phyloP scores from a whole-genome alignment of 352 stramenopile genomes.

The Phytopythium aichiense region DNA sequence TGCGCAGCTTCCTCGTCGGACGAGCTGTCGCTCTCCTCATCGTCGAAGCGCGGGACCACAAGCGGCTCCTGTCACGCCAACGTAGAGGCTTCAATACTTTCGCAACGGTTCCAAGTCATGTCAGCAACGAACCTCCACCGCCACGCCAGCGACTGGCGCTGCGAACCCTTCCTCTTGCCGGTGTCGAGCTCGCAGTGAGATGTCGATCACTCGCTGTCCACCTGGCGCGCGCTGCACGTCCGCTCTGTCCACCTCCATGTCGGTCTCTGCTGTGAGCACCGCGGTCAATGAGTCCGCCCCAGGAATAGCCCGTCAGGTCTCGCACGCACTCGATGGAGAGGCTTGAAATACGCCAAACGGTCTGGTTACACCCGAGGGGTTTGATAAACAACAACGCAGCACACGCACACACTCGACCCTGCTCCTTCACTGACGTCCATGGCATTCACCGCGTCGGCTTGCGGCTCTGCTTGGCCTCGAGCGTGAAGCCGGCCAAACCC shows the following conservation, averaged over 20 bases:
- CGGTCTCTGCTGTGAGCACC: not conserved
- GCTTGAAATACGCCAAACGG: not conserved
- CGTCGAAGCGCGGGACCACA: slow-evolving; percentile 63
- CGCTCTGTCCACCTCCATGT: slow-evolving; percentile 55
- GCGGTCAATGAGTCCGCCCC: not conserved
- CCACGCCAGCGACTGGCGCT: not conserved
- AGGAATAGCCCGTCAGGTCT: not conserved
- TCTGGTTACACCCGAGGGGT: not conserved
- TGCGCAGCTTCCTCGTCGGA: slow-evolving; percentile 5
- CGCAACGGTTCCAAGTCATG: not conserved
- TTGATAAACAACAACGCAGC: not conserved
- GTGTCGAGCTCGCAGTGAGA: slow-evolving; percentile 32
- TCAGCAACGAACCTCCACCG: not conserved
- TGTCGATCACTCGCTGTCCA: slow-evolving; percentile 53
- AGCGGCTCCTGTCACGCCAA: slow-evolving; percentile 25
- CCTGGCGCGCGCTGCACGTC: slow-evolving; percentile 29
- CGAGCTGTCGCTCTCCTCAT: slow-evolving; percentile 56
- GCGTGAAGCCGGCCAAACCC: slow-evolving; percentile 38
- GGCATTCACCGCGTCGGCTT: slow-evolving; percentile 19
- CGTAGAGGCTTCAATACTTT: not conserved
- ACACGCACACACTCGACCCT: not conserved
- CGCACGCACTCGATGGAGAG: not conserved
- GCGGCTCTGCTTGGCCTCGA: slow-evolving; percentile 27
- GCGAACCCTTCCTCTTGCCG: slow-evolving; percentile 13
- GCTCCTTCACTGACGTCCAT: not conserved